phyloP scores from a whole-genome alignment of 371 early-diverging fungal species.

The Mucor plumbeus region DNA sequence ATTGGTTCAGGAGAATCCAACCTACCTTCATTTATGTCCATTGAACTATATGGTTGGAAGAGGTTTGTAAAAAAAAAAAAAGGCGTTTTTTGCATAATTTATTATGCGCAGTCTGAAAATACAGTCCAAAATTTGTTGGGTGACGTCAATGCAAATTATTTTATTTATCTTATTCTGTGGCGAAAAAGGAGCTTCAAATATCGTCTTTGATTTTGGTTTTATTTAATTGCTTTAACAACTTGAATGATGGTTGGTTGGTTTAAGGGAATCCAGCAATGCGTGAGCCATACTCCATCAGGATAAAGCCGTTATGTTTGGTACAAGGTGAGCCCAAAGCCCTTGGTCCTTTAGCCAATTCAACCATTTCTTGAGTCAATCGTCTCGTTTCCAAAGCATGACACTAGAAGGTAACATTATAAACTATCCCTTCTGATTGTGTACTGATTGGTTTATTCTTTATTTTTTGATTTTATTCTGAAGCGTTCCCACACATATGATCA shows the following conservation, averaged over 20 bases:
- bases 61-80: slow-evolving; percentile 16
- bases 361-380: slow-evolving; percentile 17
- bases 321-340: slow-evolving; percentile 19
- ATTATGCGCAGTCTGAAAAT: too few species aligned
- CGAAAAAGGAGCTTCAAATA: background rate
- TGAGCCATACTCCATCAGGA: slow-evolving; percentile 22
- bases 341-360: slow-evolving; percentile 23
- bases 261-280: slow-evolving; percentile 19
- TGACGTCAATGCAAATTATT: background rate
- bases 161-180: slow-evolving; percentile 3
- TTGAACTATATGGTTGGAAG: slow-evolving; percentile 14
- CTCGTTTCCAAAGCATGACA: slow-evolving; percentile 16
- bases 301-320: slow-evolving; percentile 19
- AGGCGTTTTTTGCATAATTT: slow-evolving; percentile 9
- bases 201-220: slow-evolving; percentile 8
- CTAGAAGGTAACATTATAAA: slow-evolving; percentile 17
- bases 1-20: slow-evolving; percentile 23
- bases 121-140: too few species aligned
- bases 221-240: slow-evolving; percentile 17
- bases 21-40: slow-evolving; percentile 19
- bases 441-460: too few species aligned
- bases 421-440: slow-evolving; percentile 13
- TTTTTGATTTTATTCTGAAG: slow-evolving; percentile 10
- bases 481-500: slow-evolving; percentile 19
- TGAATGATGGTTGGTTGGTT: slow-evolving; percentile 18